Percentiles rank a stretch among this genome's conserved stretches.
These are phyloP conservation scores for Coemansia nantahalensis DNA, from an alignment of 192 early-diverging fungal species.

Conservation along the genomic window DNA sequence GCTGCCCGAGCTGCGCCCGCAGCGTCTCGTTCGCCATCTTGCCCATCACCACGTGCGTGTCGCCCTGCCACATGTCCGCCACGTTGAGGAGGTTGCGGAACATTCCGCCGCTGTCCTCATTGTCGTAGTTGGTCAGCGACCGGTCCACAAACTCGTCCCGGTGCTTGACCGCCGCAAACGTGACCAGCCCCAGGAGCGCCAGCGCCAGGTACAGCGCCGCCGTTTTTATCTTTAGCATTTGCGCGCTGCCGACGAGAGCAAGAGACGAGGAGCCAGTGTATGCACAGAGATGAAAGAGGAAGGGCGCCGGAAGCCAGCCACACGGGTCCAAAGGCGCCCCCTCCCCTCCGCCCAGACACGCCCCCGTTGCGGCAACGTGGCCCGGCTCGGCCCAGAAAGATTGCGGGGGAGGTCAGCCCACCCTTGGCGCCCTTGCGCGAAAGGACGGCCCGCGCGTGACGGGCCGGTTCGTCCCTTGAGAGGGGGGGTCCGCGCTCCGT, in stretches of 20 bases:
- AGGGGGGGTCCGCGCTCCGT: no score
- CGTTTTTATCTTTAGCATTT: constrained; percentile 34
- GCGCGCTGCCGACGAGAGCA: neutral
- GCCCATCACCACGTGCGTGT: constrained; percentile 61
- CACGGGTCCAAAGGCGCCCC: no score
- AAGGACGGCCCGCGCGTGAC: no score
- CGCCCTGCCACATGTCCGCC: constrained; percentile 34
- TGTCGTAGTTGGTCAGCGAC: constrained; percentile 26
- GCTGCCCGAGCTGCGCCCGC: constrained; percentile 79
- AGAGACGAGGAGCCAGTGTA: constrained; percentile 5
- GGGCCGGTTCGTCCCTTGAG: no score
- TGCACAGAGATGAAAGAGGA: neutral
- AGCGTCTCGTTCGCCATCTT: constrained; percentile 72
- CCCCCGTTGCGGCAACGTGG: no score
- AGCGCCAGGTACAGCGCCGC: constrained; percentile 19
- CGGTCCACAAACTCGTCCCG: constrained; percentile 43
- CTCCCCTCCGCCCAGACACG: no score
- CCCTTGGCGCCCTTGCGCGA: no score
- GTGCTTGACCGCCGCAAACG: constrained; percentile 30
- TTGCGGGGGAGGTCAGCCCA: no score
- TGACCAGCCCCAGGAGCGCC: constrained; percentile 18
- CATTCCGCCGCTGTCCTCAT: constrained; percentile 25
- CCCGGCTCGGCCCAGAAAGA: no score
- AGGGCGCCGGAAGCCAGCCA: no score
- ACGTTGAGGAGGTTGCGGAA: constrained; percentile 33